phyloP scores from a whole-genome alignment of 306 rosid genomes.

The Casuarina glauca region DNA sequence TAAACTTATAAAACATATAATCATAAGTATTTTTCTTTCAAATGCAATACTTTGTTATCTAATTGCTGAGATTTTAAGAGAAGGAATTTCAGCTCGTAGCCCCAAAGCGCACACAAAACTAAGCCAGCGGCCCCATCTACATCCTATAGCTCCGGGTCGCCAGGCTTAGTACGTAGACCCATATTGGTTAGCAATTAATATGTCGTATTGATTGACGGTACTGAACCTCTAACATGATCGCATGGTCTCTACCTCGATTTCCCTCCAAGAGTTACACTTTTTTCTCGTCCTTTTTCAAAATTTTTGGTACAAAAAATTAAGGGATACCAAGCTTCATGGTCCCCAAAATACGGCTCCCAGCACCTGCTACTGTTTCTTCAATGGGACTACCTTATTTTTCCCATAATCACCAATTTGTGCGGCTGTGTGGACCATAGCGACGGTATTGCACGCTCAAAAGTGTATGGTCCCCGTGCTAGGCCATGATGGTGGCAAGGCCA shows the following conservation, averaged over 20 bases:
- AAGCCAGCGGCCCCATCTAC: too few species aligned
- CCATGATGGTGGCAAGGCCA: too few species aligned
- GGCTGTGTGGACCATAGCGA: too few species aligned
- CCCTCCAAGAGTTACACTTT: neutral
- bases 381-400: neutral
- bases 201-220: neutral
- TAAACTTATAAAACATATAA: too few species aligned
- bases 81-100: too few species aligned
- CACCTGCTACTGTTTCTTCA: too few species aligned
- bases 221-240: constrained; percentile 2
- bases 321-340: constrained; percentile 22
- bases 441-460: neutral
- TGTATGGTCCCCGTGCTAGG: constrained; percentile 1
- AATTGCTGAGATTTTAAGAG: too few species aligned
- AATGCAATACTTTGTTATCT: too few species aligned
- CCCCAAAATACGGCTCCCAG: neutral
- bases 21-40: too few species aligned
- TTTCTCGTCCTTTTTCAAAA: constrained; percentile 8
- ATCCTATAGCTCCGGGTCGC: too few species aligned
- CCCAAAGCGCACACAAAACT: too few species aligned
- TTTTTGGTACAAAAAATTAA: constrained; percentile 28
- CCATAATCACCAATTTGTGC: neutral
- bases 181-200: neutral
- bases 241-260: constrained; percentile 27
- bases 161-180: too few species aligned